Percentiles rank a stretch among this genome's conserved stretches.
Conservation (phyloP, 2,329 filamentous ascomycete species). For the Cryphonectria nitschkei region DNA sequence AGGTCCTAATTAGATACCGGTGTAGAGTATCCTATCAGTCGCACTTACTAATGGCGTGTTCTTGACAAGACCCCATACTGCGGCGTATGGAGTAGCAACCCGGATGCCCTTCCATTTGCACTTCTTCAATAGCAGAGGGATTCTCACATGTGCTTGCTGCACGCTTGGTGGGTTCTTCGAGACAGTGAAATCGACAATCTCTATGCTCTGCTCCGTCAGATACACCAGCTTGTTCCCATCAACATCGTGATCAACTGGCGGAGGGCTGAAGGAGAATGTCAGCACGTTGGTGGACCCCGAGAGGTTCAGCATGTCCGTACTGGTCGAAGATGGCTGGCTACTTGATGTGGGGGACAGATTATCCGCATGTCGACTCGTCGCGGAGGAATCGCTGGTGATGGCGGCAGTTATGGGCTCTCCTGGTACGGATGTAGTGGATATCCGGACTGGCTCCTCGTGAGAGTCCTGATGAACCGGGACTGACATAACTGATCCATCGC, state of each 20-base stretch:
- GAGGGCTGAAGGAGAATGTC: not conserved
- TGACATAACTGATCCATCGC: not conserved
- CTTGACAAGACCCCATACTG: slow-evolving; percentile 15
- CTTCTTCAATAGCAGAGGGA: not conserved
- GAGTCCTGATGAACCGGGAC: not conserved
- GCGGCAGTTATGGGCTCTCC: not conserved
- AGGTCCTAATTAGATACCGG: not conserved
- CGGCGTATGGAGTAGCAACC: slow-evolving; percentile 14
- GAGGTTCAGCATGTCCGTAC: not conserved
- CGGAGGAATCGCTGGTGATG: not conserved
- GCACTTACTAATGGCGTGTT: not conserved
- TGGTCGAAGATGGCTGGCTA: not conserved
- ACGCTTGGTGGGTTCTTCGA: not conserved
- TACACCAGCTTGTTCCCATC: slow-evolving; percentile 8
- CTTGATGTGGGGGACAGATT: not conserved
- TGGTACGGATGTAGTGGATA: not conserved
- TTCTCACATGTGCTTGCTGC: not conserved
- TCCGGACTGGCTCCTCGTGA: not conserved
- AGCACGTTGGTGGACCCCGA: not conserved
- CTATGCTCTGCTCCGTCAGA: slow-evolving; percentile 8
- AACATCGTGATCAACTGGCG: slow-evolving; percentile 20
- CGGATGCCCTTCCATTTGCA: slow-evolving; percentile 18
- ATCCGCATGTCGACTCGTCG: not conserved
- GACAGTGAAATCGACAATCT: not conserved
- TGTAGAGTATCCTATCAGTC: not conserved